Percentiles rank a stretch among this genome's conserved stretches.
Conservation (phyloP, 495 filamentous ascomycete species). For the Astrocystis sublimbata region DNA sequence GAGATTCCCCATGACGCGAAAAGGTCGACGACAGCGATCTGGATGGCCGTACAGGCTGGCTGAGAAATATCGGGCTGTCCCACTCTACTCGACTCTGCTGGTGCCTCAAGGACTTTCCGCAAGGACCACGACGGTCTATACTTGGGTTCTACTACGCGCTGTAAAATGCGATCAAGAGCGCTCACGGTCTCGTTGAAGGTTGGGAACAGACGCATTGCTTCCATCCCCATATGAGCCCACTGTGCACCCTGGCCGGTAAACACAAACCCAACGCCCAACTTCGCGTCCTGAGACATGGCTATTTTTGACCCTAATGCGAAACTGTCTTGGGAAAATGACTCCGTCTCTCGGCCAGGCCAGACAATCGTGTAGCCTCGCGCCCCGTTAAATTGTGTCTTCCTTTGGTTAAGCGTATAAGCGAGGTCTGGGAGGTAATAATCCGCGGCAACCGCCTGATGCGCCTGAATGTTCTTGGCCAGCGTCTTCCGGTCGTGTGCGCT, state of each 20-base stretch:
- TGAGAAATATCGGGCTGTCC: conserved; percentile 30
- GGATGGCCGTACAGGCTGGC: conserved; percentile 27
- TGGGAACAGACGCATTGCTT: not conserved
- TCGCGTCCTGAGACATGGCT: too few species aligned
- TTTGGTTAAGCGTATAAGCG: not conserved
- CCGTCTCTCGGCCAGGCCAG: not conserved
- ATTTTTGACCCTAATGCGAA: not conserved
- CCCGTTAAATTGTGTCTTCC: not conserved
- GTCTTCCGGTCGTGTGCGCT: not conserved
- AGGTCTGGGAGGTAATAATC: not conserved
- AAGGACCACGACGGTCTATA: conserved; percentile 15
- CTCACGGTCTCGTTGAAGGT: not conserved
- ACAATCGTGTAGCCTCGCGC: not conserved
- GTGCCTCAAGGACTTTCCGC: conserved; percentile 23
- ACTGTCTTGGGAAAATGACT: not conserved
- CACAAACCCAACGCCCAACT: not conserved
- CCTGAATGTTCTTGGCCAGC: not conserved
- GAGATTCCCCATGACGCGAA: not conserved
- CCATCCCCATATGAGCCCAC: not conserved
- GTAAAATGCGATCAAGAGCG: conserved; percentile 10
- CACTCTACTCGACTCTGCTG: conserved; percentile 24
- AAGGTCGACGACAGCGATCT: conserved; percentile 17
- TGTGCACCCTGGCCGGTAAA: not conserved
- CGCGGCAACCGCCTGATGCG: not conserved
- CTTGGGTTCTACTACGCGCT: not conserved